These are phyloP conservation scores for Schwanniomyces polymorphus DNA, from an alignment of 805 yeast genomes.

Conservation along the genomic window DNA sequence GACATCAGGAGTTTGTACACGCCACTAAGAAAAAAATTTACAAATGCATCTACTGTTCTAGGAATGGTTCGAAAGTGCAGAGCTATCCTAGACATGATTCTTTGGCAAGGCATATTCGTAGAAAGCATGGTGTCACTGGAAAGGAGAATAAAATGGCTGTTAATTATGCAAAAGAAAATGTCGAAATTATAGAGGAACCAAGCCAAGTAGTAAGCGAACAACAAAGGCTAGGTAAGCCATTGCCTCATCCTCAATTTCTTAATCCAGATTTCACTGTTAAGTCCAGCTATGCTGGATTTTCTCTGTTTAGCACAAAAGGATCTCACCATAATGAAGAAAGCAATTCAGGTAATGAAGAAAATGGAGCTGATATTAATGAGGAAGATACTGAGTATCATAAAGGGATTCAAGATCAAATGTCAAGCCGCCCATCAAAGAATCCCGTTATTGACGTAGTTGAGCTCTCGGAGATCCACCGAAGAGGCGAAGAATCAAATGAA, in stretches of 20 bases:
- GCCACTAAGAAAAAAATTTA: constrained; percentile 43
- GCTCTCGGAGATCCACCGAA: constrained; percentile 6
- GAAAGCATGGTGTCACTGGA: constrained; percentile 46
- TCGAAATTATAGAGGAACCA: constrained; percentile 36
- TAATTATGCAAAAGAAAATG: constrained; percentile 43
- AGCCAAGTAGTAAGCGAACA: constrained; percentile 9
- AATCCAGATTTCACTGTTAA: constrained; percentile 29
- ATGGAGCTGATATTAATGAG: neutral
- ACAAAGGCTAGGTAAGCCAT: constrained; percentile 16
- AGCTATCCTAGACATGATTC: constrained; percentile 47
- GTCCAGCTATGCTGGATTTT: constrained; percentile 28
- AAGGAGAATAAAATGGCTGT: constrained; percentile 45
- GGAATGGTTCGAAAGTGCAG: constrained; percentile 33
- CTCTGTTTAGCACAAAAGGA: constrained; percentile 25
- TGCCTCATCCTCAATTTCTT: constrained; percentile 31
- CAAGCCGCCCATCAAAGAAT: constrained; percentile 3
- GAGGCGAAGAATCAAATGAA: neutral
- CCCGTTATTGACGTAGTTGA: constrained; percentile 10
- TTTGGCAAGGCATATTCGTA: constrained; percentile 41
- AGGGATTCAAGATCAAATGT: neutral
- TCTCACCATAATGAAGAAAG: neutral
- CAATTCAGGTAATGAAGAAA: neutral
- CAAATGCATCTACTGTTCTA: constrained; percentile 40
- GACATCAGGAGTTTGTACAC: constrained; percentile 48
- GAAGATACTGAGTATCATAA: neutral